Evolutionary conservation across 139 green algal species (phyloP).

Genomic region (Spirogloea muscicola): DNA sequence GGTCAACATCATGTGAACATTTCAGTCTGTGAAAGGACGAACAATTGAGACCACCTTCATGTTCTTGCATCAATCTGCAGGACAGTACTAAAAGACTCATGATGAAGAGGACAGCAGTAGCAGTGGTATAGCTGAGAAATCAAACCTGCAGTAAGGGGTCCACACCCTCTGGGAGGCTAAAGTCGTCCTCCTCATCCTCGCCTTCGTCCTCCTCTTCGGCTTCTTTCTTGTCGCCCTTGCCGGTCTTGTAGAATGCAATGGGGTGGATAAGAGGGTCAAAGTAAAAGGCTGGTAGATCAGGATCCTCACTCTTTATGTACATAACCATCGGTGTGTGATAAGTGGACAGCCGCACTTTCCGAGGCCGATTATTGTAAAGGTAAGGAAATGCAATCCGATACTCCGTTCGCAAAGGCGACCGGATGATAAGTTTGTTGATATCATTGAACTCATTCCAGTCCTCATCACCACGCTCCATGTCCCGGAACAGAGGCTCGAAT

Average conservation of each 20-base stretch:
- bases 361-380: constrained; percentile 99
- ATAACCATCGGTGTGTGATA: constrained; percentile 96
- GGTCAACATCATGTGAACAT: no score
- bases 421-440: constrained; percentile 99
- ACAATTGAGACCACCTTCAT: no score
- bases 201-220: constrained; percentile 45
- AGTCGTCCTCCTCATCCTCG: constrained; percentile 77
- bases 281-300: constrained; percentile 98
- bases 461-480: constrained; percentile 84
- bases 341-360: constrained; percentile 77
- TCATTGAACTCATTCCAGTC: constrained; percentile 99
- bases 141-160: constrained; percentile 59
- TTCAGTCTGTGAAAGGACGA: no score
- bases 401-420: constrained; percentile 80
- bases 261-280: constrained; percentile 99
- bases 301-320: constrained; percentile 99
- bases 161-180: constrained; percentile 76
- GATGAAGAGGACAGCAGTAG: no score
- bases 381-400: constrained; percentile 97
- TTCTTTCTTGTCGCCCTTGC: constrained; percentile 14
- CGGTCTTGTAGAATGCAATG: constrained; percentile 82
- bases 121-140: no score
- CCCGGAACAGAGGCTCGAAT: constrained; percentile 96
- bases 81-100: no score
- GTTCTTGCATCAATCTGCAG: no score